A percentile compares a stretch with the other conserved stretches of the same genome.
phyloP scores from a whole-genome alignment of 768 basidiomycete genomes.

The Kwoniella pini region DNA sequence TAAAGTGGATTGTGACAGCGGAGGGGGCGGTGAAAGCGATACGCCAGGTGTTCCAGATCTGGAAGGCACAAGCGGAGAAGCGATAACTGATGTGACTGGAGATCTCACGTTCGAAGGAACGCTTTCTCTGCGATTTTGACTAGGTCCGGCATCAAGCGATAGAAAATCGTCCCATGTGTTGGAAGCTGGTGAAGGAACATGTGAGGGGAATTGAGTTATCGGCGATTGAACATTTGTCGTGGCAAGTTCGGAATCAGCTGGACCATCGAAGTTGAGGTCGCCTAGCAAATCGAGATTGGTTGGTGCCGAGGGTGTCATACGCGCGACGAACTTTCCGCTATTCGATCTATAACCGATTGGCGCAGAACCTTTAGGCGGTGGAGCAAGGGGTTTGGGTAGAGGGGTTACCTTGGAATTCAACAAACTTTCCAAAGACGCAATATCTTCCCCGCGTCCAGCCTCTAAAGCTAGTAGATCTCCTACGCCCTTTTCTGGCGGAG shows the following conservation, averaged over 20 bases:
- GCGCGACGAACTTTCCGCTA: constrained; percentile 29
- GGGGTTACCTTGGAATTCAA: constrained; percentile 32
- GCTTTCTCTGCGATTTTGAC: not conserved
- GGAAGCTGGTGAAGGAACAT: not conserved
- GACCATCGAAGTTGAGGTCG: constrained; percentile 37
- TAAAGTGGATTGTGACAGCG: constrained; percentile 18
- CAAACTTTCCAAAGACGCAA: constrained; percentile 45
- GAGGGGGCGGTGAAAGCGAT: constrained; percentile 20
- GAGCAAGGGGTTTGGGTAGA: constrained; percentile 44
- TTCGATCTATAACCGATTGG: constrained; percentile 1
- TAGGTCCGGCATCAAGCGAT: constrained; percentile 2
- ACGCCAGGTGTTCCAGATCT: constrained; percentile 14
- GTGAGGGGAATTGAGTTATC: not conserved
- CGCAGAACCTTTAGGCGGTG: constrained; percentile 33
- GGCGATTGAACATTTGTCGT: constrained; percentile 1
- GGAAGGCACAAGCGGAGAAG: constrained; percentile 14
- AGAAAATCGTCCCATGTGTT: constrained; percentile 34
- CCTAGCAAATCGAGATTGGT: constrained; percentile 46
- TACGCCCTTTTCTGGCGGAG: constrained; percentile 51
- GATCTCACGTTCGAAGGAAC: not conserved
- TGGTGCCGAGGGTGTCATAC: constrained; percentile 23
- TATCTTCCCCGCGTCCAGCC: constrained; percentile 27
- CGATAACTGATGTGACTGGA: not conserved
- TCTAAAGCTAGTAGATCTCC: constrained; percentile 59
- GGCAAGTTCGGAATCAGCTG: not conserved